Evolutionary conservation across 805 yeast genomes (phyloP).

Genomic region (Metschnikowia gelsemii): DNA sequence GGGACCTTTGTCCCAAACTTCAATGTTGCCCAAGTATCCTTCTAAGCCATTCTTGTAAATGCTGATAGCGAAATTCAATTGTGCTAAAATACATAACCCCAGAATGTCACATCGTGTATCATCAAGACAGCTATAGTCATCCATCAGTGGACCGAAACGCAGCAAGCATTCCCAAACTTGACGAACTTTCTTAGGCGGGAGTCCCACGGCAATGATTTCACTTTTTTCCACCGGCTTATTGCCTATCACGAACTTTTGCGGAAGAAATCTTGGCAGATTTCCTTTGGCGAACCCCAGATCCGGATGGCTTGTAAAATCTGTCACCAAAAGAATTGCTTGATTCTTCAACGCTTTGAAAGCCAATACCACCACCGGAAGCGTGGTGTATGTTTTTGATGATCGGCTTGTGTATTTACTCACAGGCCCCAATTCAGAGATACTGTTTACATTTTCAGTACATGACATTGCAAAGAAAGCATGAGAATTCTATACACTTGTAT

Average conservation of each 20-base stretch:
- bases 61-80: conserved; percentile 9
- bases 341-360: conserved; percentile 9
- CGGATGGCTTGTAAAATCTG: conserved; percentile 19
- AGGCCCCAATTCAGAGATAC: conserved; percentile 2
- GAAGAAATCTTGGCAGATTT: conserved; percentile 9
- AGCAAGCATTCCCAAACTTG: conserved; percentile 9
- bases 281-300: conserved; percentile 11
- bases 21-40: conserved; percentile 11
- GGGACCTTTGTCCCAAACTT: conserved; percentile 1
- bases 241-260: conserved; percentile 9
- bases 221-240: neutral
- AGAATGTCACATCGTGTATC: conserved; percentile 6
- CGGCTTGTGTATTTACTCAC: neutral
- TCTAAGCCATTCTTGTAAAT: conserved; percentile 11
- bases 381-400: neutral
- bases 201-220: conserved; percentile 14
- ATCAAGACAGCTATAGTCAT: neutral
- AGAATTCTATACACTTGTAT: no score
- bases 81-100: conserved; percentile 9
- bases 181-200: conserved; percentile 1
- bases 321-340: conserved; percentile 17
- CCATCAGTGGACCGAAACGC: conserved; percentile 3
- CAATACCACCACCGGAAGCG: conserved; percentile 19
- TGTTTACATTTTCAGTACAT: neutral
- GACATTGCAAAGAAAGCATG: no score